Base-by-base conservation (phyloP, 306 rosid species). In the Biancaea sappan region DNA sequence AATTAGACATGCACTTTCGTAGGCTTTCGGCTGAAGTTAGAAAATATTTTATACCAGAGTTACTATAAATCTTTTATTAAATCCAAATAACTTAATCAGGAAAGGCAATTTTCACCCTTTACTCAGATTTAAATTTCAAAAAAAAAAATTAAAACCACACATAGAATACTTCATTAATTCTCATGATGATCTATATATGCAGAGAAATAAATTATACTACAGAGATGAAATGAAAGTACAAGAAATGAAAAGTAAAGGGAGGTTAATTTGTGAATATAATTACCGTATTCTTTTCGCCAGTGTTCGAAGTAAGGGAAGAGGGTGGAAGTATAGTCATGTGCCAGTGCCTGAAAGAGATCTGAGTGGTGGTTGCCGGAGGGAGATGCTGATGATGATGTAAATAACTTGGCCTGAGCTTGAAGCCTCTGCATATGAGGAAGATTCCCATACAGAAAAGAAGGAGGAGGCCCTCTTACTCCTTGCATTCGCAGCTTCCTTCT, bases 211-310 rank as follows among this genome's bases (percentile, higher is more conserved):
- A n/a, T n/a, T n/a, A n/a, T n/a, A n/a, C n/a, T n/a, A n/a, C n/a
- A 7, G 21, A 15, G 37, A 2, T 6, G 28, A 50, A 28, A 12
- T 13, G 47, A 18, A 22, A 59, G 68, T 16, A 69, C 54, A 37
- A 5, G 37, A 61, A 25, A 14, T 8, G 54, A n/a, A n/a, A n/a
- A n/a, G n/a, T n/a, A n/a, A n/a, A n/a, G n/a, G n/a, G n/a, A n/a
- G n/a, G n/a, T n/a, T n/a, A n/a, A n/a, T n/a, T n/a, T n/a, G n/a
- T n/a, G n/a, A n/a, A n/a, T n/a, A n/a, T n/a, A n/a, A 22, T 25
- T 88, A 94, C 97, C 97, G 47, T 91, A 94, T 87, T 91, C 79
- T 69, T 89, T 86, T 61, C 93, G 79, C 98, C 98, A 94, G 78
- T 84, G 89, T 54, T 88, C 97, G 28, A 89, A 85, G 69, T 85